Conservation (phyloP, 1,284 basidiomycete genomes). For the Volvariella volvacea region DNA sequence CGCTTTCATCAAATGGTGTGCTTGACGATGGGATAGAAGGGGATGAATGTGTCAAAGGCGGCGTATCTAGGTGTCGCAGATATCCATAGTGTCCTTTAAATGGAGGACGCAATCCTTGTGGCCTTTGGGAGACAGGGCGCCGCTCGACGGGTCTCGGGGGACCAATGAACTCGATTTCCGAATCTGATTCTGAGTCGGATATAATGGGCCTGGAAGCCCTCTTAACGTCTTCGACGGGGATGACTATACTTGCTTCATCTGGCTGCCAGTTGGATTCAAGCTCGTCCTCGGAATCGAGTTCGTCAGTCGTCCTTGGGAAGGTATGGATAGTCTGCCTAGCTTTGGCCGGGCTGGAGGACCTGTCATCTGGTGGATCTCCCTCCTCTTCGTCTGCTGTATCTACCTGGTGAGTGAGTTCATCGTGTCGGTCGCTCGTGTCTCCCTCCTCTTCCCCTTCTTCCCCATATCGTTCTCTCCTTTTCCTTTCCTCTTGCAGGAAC, state of each 20-base stretch:
- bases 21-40: conserved; percentile 13
- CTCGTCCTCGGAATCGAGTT: conserved; percentile 32
- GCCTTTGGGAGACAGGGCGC: neutral
- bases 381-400: conserved; percentile 8
- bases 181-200: conserved; percentile 5
- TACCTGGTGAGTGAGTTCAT: conserved; percentile 7
- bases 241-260: conserved; percentile 24
- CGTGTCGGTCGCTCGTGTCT: conserved; percentile 11
- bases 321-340: conserved; percentile 6
- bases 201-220: too few species aligned
- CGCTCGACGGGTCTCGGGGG: conserved; percentile 3
- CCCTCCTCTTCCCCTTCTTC: conserved; percentile 28
- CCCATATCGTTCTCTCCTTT: conserved; percentile 40
- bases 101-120: neutral
- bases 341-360: too few species aligned
- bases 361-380: too few species aligned
- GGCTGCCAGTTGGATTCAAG: conserved; percentile 27
- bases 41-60: conserved; percentile 32
- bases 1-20: conserved; percentile 15
- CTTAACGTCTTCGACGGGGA: conserved; percentile 15
- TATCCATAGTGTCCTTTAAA: conserved; percentile 8
- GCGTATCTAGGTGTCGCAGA: conserved; percentile 30
- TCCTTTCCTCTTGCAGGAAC: conserved; percentile 58
- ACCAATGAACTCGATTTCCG: conserved; percentile 23
- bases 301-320: conserved; percentile 13